Percentiles rank a stretch among this genome's conserved stretches.
Conservation (phyloP, 306 rosid species). For the Luffa aegyptiaca region DNA sequence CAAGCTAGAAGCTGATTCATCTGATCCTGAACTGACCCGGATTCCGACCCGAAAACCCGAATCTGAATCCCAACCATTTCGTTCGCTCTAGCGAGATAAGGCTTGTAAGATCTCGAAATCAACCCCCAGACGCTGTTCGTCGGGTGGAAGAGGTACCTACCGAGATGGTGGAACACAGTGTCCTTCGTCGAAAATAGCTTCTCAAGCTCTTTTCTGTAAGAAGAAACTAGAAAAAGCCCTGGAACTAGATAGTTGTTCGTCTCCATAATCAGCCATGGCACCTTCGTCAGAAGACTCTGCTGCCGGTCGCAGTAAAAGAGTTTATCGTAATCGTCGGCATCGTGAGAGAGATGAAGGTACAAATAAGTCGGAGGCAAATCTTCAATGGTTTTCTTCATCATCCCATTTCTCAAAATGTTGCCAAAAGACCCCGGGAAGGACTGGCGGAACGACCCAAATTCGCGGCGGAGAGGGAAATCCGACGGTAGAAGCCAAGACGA, state of each 20-base stretch:
- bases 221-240: neutral
- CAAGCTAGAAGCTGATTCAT: slow-evolving; percentile 8
- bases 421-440: neutral
- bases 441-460: neutral
- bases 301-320: slow-evolving; percentile 12
- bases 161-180: slow-evolving; percentile 14
- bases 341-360: slow-evolving; percentile 10
- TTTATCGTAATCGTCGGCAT: slow-evolving; percentile 2
- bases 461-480: neutral
- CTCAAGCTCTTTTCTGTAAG: neutral
- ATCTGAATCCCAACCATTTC: slow-evolving; percentile 11
- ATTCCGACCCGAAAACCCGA: slow-evolving; percentile 7
- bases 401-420: neutral
- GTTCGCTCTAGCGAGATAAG: slow-evolving; percentile 1
- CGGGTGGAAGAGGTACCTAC: slow-evolving; percentile 14
- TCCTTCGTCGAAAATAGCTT: slow-evolving; percentile 9
- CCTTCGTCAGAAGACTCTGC: neutral
- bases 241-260: slow-evolving; percentile 13
- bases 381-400: neutral
- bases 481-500: slow-evolving; percentile 9
- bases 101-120: slow-evolving; percentile 5
- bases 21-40: neutral
- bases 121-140: slow-evolving; percentile 11
- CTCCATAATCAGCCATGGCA: slow-evolving; percentile 10
- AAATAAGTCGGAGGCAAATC: neutral